Evolutionary conservation across 805 yeast genomes (phyloP).

Genomic region (Metschnikowia gelsemii): DNA sequence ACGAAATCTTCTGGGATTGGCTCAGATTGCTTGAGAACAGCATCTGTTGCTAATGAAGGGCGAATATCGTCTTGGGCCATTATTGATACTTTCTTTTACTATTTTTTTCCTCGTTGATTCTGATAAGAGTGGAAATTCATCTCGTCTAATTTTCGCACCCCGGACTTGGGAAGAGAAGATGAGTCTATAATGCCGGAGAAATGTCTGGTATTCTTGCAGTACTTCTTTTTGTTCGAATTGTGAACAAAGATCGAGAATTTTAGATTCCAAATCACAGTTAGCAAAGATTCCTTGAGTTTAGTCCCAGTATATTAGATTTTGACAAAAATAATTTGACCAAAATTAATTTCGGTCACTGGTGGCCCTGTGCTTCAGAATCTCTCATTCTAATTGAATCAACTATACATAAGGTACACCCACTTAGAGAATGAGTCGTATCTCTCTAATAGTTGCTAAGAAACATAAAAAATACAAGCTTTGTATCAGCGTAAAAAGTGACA

Average conservation of each 20-base stretch:
- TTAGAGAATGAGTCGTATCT: neutral
- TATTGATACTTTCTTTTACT: neutral
- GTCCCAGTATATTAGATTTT: too few species aligned
- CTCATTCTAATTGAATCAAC: neutral
- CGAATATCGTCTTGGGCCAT: slow-evolving; percentile 19
- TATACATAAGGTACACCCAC: neutral
- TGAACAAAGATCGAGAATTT: too few species aligned
- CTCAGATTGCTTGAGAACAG: slow-evolving; percentile 82
- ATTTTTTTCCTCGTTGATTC: neutral
- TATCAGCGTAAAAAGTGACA: too few species aligned
- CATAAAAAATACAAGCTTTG: too few species aligned
- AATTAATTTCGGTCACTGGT: too few species aligned
- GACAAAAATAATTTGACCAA: too few species aligned
- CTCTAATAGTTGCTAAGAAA: too few species aligned
- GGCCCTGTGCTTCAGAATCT: too few species aligned
- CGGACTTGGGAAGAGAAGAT: slow-evolving; percentile 3
- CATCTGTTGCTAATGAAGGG: slow-evolving; percentile 83
- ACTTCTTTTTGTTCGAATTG: too few species aligned
- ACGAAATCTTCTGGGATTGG: slow-evolving; percentile 81
- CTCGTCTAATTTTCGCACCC: slow-evolving; percentile 4
- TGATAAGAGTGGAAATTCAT: neutral
- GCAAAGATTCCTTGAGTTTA: too few species aligned
- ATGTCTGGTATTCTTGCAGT: too few species aligned
- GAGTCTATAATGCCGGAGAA: neutral
- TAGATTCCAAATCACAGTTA: too few species aligned